Evolutionary conservation across 345 rosid species (phyloP), one percentile per base, ranked within the genome.

Genomic region (Populus euphratica): DNA sequence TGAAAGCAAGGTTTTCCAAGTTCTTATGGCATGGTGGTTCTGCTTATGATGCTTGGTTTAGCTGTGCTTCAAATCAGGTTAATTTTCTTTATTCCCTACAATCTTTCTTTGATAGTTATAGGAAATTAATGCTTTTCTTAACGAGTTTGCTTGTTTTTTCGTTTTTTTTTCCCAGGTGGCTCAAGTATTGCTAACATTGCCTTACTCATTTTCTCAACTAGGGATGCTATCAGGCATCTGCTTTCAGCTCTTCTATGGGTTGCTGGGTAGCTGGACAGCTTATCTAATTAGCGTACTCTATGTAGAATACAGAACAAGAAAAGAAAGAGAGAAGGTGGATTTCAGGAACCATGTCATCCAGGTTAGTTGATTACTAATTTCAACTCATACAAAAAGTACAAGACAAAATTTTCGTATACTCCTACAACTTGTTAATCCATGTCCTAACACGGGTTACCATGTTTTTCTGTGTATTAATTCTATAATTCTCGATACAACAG

Each of bases 321-420:
- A 91, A 79, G 96, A 96, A 81, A 86, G 98, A 86, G 98, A 96
- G 73, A 96, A 96, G 82, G 96, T 86, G 67, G 96, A 96, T 88
- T 96, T 96, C 92, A 90, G 98, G 68, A 95, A 92, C 89, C 99
- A 95, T 82, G 99, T 95, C 80, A 95, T 95, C 81, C 99, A 95
- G 94, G 98, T 92, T 29, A 68, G 25, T 39, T 33, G 21, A 25
- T 49, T 43, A 49, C 9, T 36, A 20, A 20, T 66, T 16, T 33
- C 27, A 31, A 36, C 47, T 17, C 38, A 67, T n/a, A 49, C 61
- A 29, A 27, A 43, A 14, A 13, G 18, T 16, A 61, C 76, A 36
- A 75, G 43, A 33, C 72, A 44, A 5, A 8, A 29, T 25, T 50
- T 33, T 10, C 52, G 25, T 25, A 31, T 20, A 73, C 36, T 1